phyloP scores from a whole-genome alignment of 2,329 filamentous ascomycete genomes.

The Septoria petroselini region DNA sequence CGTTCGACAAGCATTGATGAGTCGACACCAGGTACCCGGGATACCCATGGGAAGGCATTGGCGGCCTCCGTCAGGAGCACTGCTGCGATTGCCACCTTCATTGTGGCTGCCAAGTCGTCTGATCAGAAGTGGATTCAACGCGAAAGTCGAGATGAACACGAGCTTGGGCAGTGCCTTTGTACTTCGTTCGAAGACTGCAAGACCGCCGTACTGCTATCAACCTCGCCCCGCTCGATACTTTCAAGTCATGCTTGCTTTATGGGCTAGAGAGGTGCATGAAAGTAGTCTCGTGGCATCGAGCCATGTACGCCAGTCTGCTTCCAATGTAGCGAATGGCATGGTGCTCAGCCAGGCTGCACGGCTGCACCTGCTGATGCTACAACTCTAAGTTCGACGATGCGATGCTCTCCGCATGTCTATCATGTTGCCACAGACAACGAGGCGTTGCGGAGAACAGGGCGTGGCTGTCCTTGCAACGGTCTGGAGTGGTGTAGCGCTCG shows the following conservation, averaged over 20 bases:
- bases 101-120: constrained; percentile 21
- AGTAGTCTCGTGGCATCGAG: background rate
- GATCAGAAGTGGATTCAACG: background rate
- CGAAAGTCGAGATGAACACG: background rate
- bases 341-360: background rate
- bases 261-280: background rate
- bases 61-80: constrained; percentile 26
- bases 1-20: constrained; percentile 35
- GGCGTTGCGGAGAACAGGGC: constrained; percentile 6
- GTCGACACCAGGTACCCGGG: constrained; percentile 39
- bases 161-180: background rate
- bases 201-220: background rate
- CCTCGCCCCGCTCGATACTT: background rate
- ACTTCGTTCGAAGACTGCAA: background rate
- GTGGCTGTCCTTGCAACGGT: background rate
- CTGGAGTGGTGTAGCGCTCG: background rate
- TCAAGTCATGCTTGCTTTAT: no score
- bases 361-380: background rate
- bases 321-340: background rate
- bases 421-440: constrained; percentile 8
- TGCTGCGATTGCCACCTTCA: constrained; percentile 24
- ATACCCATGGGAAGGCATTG: constrained; percentile 43
- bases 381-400: background rate
- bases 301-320: background rate
- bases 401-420: background rate